Percentiles rank a stretch among this genome's conserved stretches.
phyloP scores from a whole-genome alignment of 2,329 filamentous ascomycete species.

The Rutstroemia sp. region DNA sequence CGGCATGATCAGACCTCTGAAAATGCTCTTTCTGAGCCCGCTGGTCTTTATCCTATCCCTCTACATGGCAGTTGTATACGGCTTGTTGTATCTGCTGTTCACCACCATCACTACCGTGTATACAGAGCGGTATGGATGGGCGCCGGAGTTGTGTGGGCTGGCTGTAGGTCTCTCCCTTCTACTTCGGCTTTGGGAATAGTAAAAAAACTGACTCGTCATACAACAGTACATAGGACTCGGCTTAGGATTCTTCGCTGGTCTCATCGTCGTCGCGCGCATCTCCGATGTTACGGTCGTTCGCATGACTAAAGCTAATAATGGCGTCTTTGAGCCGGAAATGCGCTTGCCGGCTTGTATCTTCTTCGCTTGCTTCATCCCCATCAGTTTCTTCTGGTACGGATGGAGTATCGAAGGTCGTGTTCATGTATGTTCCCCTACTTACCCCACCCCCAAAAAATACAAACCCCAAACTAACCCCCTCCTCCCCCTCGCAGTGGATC shows the following conservation, averaged over 20 bases:
- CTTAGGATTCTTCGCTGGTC: conserved; percentile 34
- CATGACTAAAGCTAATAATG: conserved; percentile 38
- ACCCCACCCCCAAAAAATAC: conserved; percentile 25
- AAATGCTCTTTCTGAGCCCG: conserved; percentile 33
- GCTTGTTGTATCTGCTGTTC: conserved; percentile 46
- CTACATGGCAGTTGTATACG: conserved; percentile 46
- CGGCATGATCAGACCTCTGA: conserved; percentile 44
- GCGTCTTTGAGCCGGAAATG: conserved; percentile 26
- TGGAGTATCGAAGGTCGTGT: conserved; percentile 38
- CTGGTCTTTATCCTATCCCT: conserved; percentile 38
- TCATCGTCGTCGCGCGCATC: conserved; percentile 35
- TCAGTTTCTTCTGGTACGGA: conserved; percentile 44
- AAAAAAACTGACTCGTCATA: neutral
- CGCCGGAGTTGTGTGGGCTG: conserved; percentile 36
- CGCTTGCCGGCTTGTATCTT: conserved; percentile 37
- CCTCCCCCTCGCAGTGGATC: conserved; percentile 36
- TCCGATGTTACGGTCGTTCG: conserved; percentile 40
- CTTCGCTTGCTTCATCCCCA: conserved; percentile 36
- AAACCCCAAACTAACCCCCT: neutral
- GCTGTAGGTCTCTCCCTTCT: conserved; percentile 14
- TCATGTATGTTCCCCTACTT: conserved; percentile 18
- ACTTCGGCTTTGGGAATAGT: neutral
- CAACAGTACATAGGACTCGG: conserved; percentile 36
- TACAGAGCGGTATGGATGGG: conserved; percentile 35
- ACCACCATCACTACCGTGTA: conserved; percentile 41